phyloP scores from a whole-genome alignment of 371 early-diverging fungal species.

The Mortierella sp. region DNA sequence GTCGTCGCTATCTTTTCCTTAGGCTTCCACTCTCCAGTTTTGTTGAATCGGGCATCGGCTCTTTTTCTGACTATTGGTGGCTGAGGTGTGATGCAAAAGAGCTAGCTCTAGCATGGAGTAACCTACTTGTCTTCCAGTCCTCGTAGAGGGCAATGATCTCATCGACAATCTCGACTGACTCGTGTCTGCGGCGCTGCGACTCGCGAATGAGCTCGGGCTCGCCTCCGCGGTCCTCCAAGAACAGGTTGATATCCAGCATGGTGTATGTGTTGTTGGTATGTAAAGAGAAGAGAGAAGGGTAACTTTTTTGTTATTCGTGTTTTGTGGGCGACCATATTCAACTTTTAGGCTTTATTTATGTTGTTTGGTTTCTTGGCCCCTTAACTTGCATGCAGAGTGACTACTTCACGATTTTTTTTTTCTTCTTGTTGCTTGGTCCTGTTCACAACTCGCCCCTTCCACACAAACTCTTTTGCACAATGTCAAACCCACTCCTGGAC shows the following conservation, averaged over 20 bases:
- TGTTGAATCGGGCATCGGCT: neutral
- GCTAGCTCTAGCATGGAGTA: neutral
- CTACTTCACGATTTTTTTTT: constrained; percentile 8
- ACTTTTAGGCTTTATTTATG: neutral
- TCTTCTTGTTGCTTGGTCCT: neutral
- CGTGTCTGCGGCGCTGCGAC: constrained; percentile 94
- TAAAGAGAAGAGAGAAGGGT: constrained; percentile 8
- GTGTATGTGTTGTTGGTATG: constrained; percentile 8
- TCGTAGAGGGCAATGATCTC: constrained; percentile 92
- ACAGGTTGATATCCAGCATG: constrained; percentile 93
- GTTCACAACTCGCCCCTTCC: constrained; percentile 6
- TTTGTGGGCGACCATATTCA: neutral
- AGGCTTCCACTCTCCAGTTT: neutral
- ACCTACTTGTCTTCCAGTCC: constrained; percentile 90
- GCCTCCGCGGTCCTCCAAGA: constrained; percentile 94
- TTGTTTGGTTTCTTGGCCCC: constrained; percentile 8
- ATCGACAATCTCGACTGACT: constrained; percentile 89
- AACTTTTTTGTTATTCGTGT: neutral
- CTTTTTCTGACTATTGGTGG: neutral
- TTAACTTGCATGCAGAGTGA: constrained; percentile 12
- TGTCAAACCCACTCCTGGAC: constrained; percentile 50
- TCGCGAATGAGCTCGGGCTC: constrained; percentile 94
- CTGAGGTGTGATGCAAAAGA: neutral
- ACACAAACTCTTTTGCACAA: constrained; percentile 17
- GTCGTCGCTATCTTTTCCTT: neutral